Conservation (phyloP, 495 filamentous ascomycete genomes). For the Pseudevernia furfuracea region DNA sequence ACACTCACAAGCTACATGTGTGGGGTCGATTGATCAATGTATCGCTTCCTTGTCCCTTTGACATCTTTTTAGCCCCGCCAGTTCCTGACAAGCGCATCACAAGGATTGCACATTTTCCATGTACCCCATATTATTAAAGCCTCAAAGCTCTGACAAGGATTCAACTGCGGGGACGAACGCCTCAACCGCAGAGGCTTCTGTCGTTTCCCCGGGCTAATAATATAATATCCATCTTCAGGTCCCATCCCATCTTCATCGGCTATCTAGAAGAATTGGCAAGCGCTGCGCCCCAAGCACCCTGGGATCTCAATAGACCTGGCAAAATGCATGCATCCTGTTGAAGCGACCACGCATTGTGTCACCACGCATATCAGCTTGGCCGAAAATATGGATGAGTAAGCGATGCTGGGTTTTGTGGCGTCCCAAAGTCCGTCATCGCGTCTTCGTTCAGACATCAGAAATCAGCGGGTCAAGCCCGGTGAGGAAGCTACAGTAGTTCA, state of each 20-base stretch:
- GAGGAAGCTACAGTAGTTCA: neutral
- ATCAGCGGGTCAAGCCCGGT: neutral
- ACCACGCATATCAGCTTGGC: neutral
- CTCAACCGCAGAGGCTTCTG: neutral
- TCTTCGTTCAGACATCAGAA: neutral
- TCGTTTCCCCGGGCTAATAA: neutral
- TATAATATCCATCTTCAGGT: neutral
- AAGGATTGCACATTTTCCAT: neutral
- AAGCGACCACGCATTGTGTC: neutral
- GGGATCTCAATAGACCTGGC: no score
- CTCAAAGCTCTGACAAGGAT: neutral
- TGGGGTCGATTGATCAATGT: neutral
- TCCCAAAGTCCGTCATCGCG: neutral
- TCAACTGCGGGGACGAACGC: neutral
- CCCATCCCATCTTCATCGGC: neutral
- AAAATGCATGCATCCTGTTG: neutral
- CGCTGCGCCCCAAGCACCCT: neutral
- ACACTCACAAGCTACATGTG: neutral
- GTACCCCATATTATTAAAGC: constrained; percentile 1
- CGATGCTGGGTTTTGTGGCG: neutral
- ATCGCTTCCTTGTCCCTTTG: neutral
- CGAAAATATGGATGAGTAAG: neutral
- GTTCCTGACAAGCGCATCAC: neutral
- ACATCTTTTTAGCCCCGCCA: neutral
- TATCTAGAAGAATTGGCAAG: neutral